Conservation (phyloP, 179 eudicot genomes). For the Sideroxylon spinosum region DNA sequence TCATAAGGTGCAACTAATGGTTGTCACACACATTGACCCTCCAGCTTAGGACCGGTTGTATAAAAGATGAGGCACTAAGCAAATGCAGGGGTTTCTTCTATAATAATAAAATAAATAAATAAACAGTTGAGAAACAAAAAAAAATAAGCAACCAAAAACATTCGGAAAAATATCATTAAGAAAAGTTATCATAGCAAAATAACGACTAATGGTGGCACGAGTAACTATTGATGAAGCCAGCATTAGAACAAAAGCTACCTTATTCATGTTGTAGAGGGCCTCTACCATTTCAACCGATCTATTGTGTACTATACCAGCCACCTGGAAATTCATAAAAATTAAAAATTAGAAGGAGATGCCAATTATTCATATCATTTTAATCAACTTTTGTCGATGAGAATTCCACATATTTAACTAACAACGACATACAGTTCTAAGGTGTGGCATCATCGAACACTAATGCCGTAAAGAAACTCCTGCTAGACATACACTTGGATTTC, state of each 20-base stretch:
- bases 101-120: too few species aligned
- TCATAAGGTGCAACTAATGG: neutral
- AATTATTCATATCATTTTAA: neutral
- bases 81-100: too few species aligned
- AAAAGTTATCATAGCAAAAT: neutral
- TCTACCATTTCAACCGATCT: slow-evolving; percentile 53
- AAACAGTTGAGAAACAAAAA: neutral
- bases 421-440: neutral
- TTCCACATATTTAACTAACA: neutral
- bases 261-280: slow-evolving; percentile 54
- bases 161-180: neutral
- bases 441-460: neutral
- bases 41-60: neutral
- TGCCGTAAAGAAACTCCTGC: neutral
- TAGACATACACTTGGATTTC: neutral
- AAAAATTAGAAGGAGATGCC: neutral
- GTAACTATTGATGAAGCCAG: neutral
- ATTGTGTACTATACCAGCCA: slow-evolving; percentile 35
- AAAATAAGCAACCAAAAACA: neutral
- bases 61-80: neutral
- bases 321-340: slow-evolving; percentile 30
- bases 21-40: neutral
- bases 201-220: neutral
- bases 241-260: slow-evolving; percentile 29
- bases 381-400: neutral